A percentile compares a stretch with the other conserved stretches of the same genome.
Evolutionary conservation across 1,284 basidiomycete species (phyloP).

Genomic region (Xerocomus tenax): DNA sequence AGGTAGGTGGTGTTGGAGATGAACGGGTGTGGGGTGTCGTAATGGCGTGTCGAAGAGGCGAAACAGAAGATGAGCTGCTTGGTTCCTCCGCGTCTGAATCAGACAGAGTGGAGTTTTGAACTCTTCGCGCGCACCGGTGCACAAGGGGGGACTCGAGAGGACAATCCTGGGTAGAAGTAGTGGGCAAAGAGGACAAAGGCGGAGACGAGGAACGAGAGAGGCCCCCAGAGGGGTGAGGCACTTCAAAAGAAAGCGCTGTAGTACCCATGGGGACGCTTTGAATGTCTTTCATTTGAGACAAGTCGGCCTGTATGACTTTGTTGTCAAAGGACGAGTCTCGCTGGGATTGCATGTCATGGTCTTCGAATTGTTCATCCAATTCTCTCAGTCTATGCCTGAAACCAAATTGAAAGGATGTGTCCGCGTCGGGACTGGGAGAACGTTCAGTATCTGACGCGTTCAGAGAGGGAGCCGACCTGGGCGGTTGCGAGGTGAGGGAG

Average conservation of each 20-base stretch:
- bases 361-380: constrained; percentile 23
- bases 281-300: constrained; percentile 11
- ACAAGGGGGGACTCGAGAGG: constrained; percentile 11
- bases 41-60: constrained; percentile 26
- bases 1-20: constrained; percentile 31
- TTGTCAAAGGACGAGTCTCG: constrained; percentile 1
- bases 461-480: constrained; percentile 5
- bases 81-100: constrained; percentile 24
- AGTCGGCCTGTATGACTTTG: not conserved
- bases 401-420: constrained; percentile 18
- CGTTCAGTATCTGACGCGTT: constrained; percentile 11
- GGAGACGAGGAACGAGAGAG: constrained; percentile 12
- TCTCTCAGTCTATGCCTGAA: constrained; percentile 24
- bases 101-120: constrained; percentile 3
- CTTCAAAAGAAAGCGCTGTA: constrained; percentile 9
- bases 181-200: constrained; percentile 6
- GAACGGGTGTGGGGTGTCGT: constrained; percentile 26
- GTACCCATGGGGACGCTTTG: constrained; percentile 21
- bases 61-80: constrained; percentile 23
- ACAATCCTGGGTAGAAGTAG: constrained; percentile 2
- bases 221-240: constrained; percentile 6
- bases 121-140: constrained; percentile 8
- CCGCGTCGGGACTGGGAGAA: constrained; percentile 2
- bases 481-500: not conserved
- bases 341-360: constrained; percentile 5